These are phyloP conservation scores for Licmophora abbreviata DNA, from an alignment of 108 stramenopile genomes.

Conservation along the genomic window DNA sequence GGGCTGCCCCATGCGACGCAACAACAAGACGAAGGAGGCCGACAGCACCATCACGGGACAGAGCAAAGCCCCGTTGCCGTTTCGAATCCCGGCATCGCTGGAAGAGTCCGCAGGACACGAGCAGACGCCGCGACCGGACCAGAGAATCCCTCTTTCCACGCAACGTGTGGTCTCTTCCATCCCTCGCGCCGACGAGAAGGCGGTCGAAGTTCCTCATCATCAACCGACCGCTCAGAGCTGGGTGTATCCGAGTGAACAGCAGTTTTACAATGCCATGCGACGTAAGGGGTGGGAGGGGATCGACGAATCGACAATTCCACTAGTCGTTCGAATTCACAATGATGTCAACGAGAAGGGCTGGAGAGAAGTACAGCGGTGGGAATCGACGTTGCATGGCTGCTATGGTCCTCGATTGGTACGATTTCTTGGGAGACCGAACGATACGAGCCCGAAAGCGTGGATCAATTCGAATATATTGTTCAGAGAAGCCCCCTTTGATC, in stretches of 20 bases:
- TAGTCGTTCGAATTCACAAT: constrained; percentile 90
- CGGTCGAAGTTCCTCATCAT: constrained; percentile 6
- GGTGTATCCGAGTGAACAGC: constrained; percentile 97
- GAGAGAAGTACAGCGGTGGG: constrained; percentile 70
- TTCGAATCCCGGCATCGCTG: constrained; percentile 53
- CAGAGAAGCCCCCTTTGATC: constrained; percentile 87
- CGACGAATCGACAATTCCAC: constrained; percentile 70
- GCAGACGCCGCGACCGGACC: constrained; percentile 66
- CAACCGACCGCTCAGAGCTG: constrained; percentile 31
- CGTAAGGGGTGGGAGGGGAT: constrained; percentile 86
- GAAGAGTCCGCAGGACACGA: constrained; percentile 76
- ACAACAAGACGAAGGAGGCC: no score
- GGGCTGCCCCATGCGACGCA: no score
- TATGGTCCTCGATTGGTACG: constrained; percentile 57
- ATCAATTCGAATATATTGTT: constrained; percentile 57
- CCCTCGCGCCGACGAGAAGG: constrained; percentile 40
- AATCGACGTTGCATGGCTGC: constrained; percentile 34
- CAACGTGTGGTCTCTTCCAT: constrained; percentile 65
- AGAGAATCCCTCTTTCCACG: constrained; percentile 63
- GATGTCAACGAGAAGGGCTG: constrained; percentile 92
- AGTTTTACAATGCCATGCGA: constrained; percentile 95
- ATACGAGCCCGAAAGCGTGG: constrained; percentile 88
- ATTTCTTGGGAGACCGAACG: constrained; percentile 88
- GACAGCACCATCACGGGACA: no score
- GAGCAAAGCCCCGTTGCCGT: no score